A percentile compares a stretch with the other conserved stretches of the same genome.
phyloP scores from a whole-genome alignment of 2,329 filamentous ascomycete species.

The Xylaria polymorpha region DNA sequence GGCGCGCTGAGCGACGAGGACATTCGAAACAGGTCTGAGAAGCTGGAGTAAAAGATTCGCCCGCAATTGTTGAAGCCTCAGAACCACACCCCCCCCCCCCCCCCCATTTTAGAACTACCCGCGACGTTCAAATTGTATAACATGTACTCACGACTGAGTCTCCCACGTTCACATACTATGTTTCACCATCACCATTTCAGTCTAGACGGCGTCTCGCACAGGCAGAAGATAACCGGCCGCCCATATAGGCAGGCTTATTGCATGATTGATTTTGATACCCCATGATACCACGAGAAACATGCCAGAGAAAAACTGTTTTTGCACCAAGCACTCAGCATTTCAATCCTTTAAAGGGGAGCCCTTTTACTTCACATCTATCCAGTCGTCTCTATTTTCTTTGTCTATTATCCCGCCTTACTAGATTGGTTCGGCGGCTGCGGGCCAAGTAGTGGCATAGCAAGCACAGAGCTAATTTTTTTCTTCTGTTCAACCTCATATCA shows the following conservation, averaged over 20 bases:
- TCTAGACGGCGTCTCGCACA: conserved; percentile 42
- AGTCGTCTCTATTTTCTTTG: conserved; percentile 32
- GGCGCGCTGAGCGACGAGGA: conserved; percentile 80
- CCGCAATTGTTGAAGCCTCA: conserved; percentile 1
- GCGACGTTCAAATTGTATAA: conserved; percentile 42
- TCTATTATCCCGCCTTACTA: conserved; percentile 10
- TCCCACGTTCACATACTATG: conserved; percentile 36
- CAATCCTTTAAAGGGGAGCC: conserved; percentile 20
- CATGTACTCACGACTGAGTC: conserved; percentile 35
- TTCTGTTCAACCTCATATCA: conserved; percentile 35
- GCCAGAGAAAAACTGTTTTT: conserved; percentile 28
- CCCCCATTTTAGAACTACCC: conserved; percentile 21
- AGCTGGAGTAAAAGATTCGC: conserved; percentile 55
- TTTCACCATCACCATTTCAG: conserved; percentile 40
- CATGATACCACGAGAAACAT: conserved; percentile 42
- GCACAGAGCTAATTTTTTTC: conserved; percentile 31
- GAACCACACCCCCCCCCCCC: neutral
- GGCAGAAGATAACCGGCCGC: conserved; percentile 37
- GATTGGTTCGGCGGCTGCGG: conserved; percentile 14
- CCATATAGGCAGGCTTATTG: conserved; percentile 39
- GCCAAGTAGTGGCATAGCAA: conserved; percentile 24
- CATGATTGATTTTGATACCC: conserved; percentile 44
- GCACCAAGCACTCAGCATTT: conserved; percentile 28
- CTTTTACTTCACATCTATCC: conserved; percentile 30
- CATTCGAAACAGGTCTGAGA: conserved; percentile 68